Conservation (phyloP, 257 asterid genomes). For the Misopates orontium region DNA sequence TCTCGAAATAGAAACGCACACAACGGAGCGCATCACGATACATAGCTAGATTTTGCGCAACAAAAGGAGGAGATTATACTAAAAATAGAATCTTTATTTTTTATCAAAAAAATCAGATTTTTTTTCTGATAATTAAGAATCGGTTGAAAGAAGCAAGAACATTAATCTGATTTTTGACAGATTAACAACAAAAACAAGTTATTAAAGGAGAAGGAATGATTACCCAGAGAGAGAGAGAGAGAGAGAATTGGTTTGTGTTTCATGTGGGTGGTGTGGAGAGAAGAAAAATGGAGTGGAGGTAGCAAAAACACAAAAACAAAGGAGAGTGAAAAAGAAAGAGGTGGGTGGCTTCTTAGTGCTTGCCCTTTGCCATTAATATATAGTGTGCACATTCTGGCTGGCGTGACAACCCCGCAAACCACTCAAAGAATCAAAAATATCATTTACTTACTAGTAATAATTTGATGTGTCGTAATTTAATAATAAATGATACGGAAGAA, state of each 20-base stretch:
- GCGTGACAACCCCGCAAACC: no score
- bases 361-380: conserved; percentile 32
- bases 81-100: no score
- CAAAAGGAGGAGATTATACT: no score
- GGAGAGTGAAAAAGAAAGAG: conserved; percentile 17
- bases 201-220: not conserved
- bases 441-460: no score
- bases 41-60: not conserved
- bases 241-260: conserved; percentile 13
- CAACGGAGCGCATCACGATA: not conserved
- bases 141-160: not conserved
- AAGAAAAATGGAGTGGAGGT: conserved; percentile 14
- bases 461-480: no score
- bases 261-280: conserved; percentile 32
- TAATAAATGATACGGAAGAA: no score
- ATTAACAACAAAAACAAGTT: not conserved
- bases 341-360: conserved; percentile 42
- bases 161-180: not conserved
- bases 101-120: no score
- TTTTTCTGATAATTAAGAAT: not conserved
- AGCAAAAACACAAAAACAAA: conserved; percentile 10
- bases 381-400: no score
- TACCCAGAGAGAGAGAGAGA: conserved; percentile 2
- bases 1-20: not conserved
- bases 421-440: no score